Percentiles rank a stretch among this genome's conserved stretches.
These are phyloP conservation scores for Agaricus subrufescens DNA, from an alignment of 768 basidiomycete species.

Conservation along the genomic window DNA sequence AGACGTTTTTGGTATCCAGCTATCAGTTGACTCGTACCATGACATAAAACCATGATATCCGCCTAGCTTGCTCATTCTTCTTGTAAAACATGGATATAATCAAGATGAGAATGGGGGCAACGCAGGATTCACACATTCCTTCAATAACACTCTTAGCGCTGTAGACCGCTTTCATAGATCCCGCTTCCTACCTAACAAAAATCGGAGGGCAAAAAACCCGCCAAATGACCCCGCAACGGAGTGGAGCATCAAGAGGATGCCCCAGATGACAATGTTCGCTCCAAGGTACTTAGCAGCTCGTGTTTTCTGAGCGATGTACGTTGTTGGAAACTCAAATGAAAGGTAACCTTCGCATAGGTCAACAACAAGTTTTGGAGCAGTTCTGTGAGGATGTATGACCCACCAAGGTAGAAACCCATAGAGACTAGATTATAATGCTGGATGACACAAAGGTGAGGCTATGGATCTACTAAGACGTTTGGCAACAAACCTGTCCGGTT, in stretches of 20 bases:
- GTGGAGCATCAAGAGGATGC: slow-evolving; percentile 54
- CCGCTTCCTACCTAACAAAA: slow-evolving; percentile 44
- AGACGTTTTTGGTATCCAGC: background rate
- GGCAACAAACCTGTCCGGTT: slow-evolving; percentile 42
- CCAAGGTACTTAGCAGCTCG: slow-evolving; percentile 61
- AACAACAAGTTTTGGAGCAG: background rate
- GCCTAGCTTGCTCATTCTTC: slow-evolving; percentile 60
- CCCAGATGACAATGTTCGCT: slow-evolving; percentile 57
- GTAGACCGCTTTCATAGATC: background rate
- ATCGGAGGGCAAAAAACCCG: slow-evolving; percentile 58
- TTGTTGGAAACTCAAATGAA: slow-evolving; percentile 61
- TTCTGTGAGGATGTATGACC: background rate
- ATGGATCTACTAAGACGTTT: background rate
- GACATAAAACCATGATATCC: slow-evolving; percentile 64
- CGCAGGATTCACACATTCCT: slow-evolving; percentile 70
- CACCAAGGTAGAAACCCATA: slow-evolving; percentile 59
- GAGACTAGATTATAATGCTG: slow-evolving; percentile 63
- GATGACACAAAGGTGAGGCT: background rate
- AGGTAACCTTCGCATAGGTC: slow-evolving; percentile 40
- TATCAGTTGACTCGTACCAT: slow-evolving; percentile 34
- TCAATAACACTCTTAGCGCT: background rate
- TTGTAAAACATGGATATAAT: slow-evolving; percentile 67
- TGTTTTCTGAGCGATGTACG: slow-evolving; percentile 60
- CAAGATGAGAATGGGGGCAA: slow-evolving; percentile 57
- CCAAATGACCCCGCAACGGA: slow-evolving; percentile 52